A percentile compares a stretch with the other conserved stretches of the same genome.
Evolutionary conservation across 108 stramenopile genomes (phyloP).

Genomic region (Aureococcus anophagefferens): DNA sequence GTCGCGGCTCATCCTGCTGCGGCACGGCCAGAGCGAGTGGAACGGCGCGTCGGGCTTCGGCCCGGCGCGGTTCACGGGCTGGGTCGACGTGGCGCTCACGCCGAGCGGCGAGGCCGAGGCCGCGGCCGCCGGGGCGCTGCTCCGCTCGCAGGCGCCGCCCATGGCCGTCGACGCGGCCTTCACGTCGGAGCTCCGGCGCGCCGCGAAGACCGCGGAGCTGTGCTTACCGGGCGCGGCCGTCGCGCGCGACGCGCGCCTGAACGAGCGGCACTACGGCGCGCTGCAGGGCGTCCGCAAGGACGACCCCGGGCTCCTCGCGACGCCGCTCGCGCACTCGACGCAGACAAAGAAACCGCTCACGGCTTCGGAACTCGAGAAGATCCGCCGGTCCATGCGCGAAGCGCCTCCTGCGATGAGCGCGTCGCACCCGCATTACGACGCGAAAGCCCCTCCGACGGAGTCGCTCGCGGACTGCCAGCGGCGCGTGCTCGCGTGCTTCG

Average conservation of each 20-base stretch:
- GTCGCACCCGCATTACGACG: conserved; percentile 21
- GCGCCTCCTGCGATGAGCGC: conserved; percentile 32
- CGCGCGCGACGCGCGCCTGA: conserved; percentile 24
- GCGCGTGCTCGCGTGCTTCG: conserved; percentile 18
- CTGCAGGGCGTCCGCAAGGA: conserved; percentile 31
- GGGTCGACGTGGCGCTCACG: conserved; percentile 11
- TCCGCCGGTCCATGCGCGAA: conserved; percentile 22
- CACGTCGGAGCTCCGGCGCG: conserved; percentile 7
- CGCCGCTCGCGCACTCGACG: conserved; percentile 19
- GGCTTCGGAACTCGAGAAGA: conserved; percentile 12
- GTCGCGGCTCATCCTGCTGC: conserved; percentile 27
- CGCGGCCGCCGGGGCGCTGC: background rate
- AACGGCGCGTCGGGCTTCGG: conserved; percentile 22
- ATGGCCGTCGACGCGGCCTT: conserved; percentile 7
- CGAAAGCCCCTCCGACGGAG: conserved; percentile 35
- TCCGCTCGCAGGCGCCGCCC: background rate
- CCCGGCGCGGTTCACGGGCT: conserved; percentile 14
- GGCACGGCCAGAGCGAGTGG: conserved; percentile 30
- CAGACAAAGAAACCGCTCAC: too few species aligned
- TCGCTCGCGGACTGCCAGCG: conserved; percentile 26
- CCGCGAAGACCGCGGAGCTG: background rate
- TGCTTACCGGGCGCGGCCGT: background rate
- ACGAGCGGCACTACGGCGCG: conserved; percentile 43
- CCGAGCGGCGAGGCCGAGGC: background rate
- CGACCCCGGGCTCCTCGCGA: conserved; percentile 15